phyloP scores from a whole-genome alignment of 768 basidiomycete species.

The Russula sp. region DNA sequence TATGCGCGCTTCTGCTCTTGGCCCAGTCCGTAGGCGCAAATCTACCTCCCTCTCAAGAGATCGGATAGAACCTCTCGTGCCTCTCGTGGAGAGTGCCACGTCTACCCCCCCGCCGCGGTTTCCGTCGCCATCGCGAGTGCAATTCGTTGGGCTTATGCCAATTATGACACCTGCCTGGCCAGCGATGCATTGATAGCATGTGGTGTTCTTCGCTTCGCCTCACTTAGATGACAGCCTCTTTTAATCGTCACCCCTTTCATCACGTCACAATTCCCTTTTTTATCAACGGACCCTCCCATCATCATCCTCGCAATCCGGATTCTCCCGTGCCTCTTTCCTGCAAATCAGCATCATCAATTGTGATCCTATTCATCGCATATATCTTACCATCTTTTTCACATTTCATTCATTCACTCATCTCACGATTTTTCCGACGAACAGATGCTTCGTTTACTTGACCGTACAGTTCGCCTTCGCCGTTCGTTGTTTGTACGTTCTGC shows the following conservation, averaged over 20 bases:
- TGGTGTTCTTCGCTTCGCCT: slow-evolving; percentile 3
- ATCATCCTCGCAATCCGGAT: slow-evolving; percentile 19
- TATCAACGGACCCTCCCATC: slow-evolving; percentile 20
- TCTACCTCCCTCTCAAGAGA: slow-evolving; percentile 16
- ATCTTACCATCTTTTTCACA: slow-evolving; percentile 21
- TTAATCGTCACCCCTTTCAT: slow-evolving; percentile 16
- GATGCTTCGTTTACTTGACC: slow-evolving; percentile 11
- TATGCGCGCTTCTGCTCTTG: slow-evolving; percentile 12
- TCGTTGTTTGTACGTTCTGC: slow-evolving; percentile 11
- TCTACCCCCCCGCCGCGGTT: slow-evolving; percentile 25
- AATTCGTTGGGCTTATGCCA: slow-evolving; percentile 24
- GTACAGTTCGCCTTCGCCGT: slow-evolving; percentile 15
- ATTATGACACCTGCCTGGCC: slow-evolving; percentile 19
- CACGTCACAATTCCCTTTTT: slow-evolving; percentile 21
- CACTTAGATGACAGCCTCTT: slow-evolving; percentile 8
- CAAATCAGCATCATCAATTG: slow-evolving; percentile 21
- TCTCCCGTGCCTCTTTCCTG: slow-evolving; percentile 17
- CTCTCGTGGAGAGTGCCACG: slow-evolving; percentile 1
- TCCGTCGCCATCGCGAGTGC: slow-evolving; percentile 18
- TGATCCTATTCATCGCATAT: slow-evolving; percentile 21
- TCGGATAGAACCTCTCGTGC: slow-evolving; percentile 8
- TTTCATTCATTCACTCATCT: slow-evolving; percentile 19
- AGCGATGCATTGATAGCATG: slow-evolving; percentile 4
- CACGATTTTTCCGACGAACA: slow-evolving; percentile 15
- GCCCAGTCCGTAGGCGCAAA: slow-evolving; percentile 24